Percentiles rank a stretch among this genome's conserved stretches.
phyloP scores from a whole-genome alignment of 306 rosid species.

The Vigna mungo region DNA sequence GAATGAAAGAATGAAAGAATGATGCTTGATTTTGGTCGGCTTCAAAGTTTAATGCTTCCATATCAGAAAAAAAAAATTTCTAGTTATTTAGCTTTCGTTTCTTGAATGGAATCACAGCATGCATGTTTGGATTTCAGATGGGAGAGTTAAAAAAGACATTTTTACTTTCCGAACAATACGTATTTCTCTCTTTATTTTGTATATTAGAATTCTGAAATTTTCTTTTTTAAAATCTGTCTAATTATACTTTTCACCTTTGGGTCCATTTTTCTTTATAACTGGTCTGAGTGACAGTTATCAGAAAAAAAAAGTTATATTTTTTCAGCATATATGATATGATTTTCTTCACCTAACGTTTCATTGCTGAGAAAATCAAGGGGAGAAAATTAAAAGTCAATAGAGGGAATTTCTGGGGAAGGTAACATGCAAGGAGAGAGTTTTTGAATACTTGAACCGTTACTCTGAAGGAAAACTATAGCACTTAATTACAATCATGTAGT shows the following conservation, averaged over 20 bases:
- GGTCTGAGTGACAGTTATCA: not conserved
- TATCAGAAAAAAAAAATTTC: not conserved
- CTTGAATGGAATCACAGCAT: not conserved
- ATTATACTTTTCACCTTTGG: not conserved
- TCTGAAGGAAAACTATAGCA: not conserved
- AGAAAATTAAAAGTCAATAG: not conserved
- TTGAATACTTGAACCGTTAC: not conserved
- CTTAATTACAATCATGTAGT: not conserved
- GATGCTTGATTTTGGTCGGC: not conserved
- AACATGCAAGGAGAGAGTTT: conserved; percentile 41
- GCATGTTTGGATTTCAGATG: not conserved
- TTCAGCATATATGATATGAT: too few relatives aligned
- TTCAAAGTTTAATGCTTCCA: conserved; percentile 4
- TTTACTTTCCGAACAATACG: not conserved
- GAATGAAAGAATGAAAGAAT: too few relatives aligned
- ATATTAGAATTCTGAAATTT: not conserved
- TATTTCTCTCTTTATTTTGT: not conserved
- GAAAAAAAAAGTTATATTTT: not conserved
- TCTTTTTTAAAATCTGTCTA: not conserved
- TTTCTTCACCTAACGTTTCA: not conserved
- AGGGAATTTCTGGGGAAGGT: not conserved
- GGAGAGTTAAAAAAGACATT: not conserved
- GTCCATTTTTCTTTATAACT: not conserved
- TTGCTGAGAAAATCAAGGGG: not conserved
- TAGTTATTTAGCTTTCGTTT: not conserved